phyloP scores from a whole-genome alignment of 257 asterid species.

The Jasminum sambac region DNA sequence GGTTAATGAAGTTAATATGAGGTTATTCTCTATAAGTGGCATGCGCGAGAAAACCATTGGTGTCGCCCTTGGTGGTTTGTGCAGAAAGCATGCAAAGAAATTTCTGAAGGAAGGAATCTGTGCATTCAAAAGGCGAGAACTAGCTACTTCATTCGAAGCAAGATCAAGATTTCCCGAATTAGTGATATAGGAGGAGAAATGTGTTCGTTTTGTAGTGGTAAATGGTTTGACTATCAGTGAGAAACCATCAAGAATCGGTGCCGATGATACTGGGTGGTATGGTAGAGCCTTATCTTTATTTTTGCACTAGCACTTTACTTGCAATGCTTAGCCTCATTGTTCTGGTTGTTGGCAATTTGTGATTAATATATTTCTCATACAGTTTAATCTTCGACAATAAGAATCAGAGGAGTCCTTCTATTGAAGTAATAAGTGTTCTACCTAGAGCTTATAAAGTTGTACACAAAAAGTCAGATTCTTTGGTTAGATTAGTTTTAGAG shows the following conservation, averaged over 20 bases:
- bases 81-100: slow-evolving; percentile 87
- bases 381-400: no score
- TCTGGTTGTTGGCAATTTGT: background rate
- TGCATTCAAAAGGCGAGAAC: slow-evolving; percentile 79
- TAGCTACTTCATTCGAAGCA: slow-evolving; percentile 94
- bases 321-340: slow-evolving; percentile 7
- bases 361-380: background rate
- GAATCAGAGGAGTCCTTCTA: no score
- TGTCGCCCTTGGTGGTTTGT: slow-evolving; percentile 98
- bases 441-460: no score
- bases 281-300: slow-evolving; percentile 28
- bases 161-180: slow-evolving; percentile 94
- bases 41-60: slow-evolving; percentile 91
- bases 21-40: slow-evolving; percentile 68
- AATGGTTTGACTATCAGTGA: slow-evolving; percentile 86
- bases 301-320: slow-evolving; percentile 12
- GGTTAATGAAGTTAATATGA: slow-evolving; percentile 80
- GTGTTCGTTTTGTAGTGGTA: slow-evolving; percentile 96
- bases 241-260: slow-evolving; percentile 67
- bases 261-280: slow-evolving; percentile 88
- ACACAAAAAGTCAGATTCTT: no score
- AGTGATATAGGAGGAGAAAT: slow-evolving; percentile 95
- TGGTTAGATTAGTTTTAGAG: no score
- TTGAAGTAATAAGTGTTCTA: no score
- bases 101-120: slow-evolving; percentile 86